Percentiles rank a stretch among this genome's conserved stretches.
phyloP scores from a whole-genome alignment of 345 rosid species.

The Jatropha curcas region DNA sequence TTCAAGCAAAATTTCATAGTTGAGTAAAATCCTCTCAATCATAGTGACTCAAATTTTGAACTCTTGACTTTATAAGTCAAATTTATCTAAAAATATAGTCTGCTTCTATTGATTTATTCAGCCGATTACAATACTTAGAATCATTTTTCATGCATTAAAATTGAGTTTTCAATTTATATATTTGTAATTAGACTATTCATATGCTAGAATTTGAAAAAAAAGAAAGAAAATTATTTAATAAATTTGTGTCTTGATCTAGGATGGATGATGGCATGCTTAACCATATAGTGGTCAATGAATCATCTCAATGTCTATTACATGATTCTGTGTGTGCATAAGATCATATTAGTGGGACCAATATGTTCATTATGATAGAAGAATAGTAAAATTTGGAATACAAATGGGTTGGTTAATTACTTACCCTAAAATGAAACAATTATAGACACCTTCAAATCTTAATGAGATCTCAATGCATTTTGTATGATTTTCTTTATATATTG shows the following conservation, averaged over 20 bases:
- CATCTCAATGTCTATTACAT: neutral
- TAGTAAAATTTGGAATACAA: neutral
- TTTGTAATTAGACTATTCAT: no score
- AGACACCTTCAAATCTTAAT: neutral
- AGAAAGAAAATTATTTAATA: neutral
- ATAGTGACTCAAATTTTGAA: no score
- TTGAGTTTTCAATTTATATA: no score
- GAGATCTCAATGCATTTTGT: neutral
- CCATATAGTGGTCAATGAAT: neutral
- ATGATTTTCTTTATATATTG: constrained; percentile 1
- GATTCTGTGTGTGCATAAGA: neutral
- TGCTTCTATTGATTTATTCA: no score
- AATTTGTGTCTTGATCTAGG: no score
- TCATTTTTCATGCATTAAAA: no score
- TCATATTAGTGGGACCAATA: neutral
- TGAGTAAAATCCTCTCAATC: no score
- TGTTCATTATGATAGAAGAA: neutral
- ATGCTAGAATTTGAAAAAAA: no score
- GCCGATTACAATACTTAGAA: no score
- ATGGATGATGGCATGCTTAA: neutral
- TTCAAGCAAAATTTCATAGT: no score
- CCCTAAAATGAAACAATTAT: neutral
- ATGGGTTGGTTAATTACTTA: neutral
- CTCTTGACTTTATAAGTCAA: no score
- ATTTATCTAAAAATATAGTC: no score